These are phyloP conservation scores for Penicillium sp. DNA, from an alignment of 2,329 filamentous ascomycete species.

Conservation along the genomic window DNA sequence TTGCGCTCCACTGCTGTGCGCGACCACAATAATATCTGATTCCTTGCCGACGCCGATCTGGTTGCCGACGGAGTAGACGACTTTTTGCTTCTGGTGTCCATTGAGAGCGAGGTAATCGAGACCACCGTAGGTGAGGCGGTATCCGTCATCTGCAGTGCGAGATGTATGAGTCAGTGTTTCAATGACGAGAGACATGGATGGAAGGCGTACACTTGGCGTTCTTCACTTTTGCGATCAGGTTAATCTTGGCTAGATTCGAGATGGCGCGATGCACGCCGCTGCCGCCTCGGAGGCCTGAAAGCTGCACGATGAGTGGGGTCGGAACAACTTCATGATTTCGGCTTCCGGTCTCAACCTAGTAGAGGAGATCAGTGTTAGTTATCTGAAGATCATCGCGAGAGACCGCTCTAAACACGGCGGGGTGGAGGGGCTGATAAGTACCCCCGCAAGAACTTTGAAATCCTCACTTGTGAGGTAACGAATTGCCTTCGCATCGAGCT, in stretches of 20 bases:
- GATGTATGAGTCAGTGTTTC: neutral
- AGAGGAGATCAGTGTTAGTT: neutral
- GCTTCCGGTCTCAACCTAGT: conserved; percentile 84
- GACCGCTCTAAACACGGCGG: conserved; percentile 18
- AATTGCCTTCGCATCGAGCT: conserved; percentile 89
- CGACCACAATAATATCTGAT: conserved; percentile 93
- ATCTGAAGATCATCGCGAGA: conserved; percentile 4
- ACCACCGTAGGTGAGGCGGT: conserved; percentile 92
- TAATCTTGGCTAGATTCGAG: conserved; percentile 84
- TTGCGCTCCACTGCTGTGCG: conserved; percentile 72
- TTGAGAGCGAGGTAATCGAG: conserved; percentile 97
- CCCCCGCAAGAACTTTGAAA: conserved; percentile 90
- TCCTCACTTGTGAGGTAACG: conserved; percentile 90
- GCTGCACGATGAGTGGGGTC: conserved; percentile 79
- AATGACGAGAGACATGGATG: neutral
- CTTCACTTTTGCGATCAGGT: conserved; percentile 86
- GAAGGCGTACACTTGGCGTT: conserved; percentile 73
- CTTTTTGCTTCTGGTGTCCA: conserved; percentile 74
- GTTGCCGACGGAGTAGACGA: conserved; percentile 87
- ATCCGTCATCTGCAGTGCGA: conserved; percentile 70
- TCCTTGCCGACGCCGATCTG: conserved; percentile 97
- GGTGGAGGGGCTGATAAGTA: conserved; percentile 49
- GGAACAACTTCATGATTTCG: conserved; percentile 97
- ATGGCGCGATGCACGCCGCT: conserved; percentile 83
- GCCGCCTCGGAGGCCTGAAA: conserved; percentile 74